phyloP scores from a whole-genome alignment of 108 stramenopile genomes.

The Cyclotella kingstonii region DNA sequence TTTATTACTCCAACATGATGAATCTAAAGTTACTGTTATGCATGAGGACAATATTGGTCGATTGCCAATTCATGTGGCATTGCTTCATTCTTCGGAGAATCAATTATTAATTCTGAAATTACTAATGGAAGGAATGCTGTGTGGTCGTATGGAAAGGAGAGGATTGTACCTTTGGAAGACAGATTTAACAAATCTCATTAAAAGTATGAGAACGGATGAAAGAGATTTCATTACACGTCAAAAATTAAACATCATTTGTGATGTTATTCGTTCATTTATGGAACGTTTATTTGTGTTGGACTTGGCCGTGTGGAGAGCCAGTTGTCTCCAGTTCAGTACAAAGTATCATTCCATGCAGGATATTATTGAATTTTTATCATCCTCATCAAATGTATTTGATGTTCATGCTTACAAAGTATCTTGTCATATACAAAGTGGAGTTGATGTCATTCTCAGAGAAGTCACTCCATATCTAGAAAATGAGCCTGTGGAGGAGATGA shows the following conservation, averaged over 20 bases:
- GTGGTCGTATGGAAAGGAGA: conserved; percentile 42
- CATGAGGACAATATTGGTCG: conserved; percentile 49
- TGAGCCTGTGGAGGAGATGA: conserved; percentile 49
- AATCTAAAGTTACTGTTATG: conserved; percentile 42
- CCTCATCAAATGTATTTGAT: conserved; percentile 9
- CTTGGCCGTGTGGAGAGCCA: conserved; percentile 56
- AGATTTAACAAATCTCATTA: conserved; percentile 40
- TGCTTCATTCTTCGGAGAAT: conserved; percentile 38
- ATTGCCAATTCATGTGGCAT: conserved; percentile 58
- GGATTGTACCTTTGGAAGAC: conserved; percentile 59
- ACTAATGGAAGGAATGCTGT: conserved; percentile 53
- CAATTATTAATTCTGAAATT: conserved; percentile 33
- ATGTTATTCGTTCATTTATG: conserved; percentile 35
- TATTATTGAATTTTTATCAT: conserved; percentile 18
- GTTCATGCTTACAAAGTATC: conserved; percentile 37
- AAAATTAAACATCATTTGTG: conserved; percentile 53
- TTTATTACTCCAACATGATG: conserved; percentile 44
- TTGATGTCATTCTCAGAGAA: conserved; percentile 58
- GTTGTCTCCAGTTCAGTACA: conserved; percentile 33
- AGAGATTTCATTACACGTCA: conserved; percentile 58
- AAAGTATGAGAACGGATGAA: conserved; percentile 45
- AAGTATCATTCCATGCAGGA: conserved; percentile 17
- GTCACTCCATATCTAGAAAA: conserved; percentile 60
- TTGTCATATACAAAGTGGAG: conserved; percentile 52
- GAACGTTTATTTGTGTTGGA: conserved; percentile 50